phyloP scores from a whole-genome alignment of 306 rosid species.

The Corylus americana region DNA sequence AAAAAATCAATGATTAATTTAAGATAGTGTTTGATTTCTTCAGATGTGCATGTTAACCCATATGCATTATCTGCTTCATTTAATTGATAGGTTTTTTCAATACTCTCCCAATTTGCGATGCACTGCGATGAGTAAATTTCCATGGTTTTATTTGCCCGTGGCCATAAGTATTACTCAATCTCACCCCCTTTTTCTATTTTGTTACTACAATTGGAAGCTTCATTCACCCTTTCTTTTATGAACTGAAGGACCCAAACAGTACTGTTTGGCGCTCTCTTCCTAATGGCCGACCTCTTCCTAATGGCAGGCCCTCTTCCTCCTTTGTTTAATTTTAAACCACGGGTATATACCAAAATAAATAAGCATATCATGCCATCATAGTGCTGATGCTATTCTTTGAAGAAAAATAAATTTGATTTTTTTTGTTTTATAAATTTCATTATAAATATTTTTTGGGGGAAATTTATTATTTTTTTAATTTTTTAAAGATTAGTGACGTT shows the following conservation, averaged over 20 bases:
- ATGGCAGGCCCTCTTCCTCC: constrained; percentile 83
- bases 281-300: constrained; percentile 47
- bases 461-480: too few species aligned
- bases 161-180: not conserved
- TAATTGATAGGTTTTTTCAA: constrained; percentile 19
- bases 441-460: too few species aligned
- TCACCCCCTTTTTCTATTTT: constrained; percentile 1
- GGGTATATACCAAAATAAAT: constrained; percentile 46
- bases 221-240: constrained; percentile 97
- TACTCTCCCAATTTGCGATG: constrained; percentile 98
- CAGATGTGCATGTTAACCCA: not conserved
- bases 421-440: too few species aligned
- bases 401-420: not conserved
- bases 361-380: not conserved
- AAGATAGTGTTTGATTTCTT: not conserved
- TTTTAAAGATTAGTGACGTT: too few species aligned
- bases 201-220: constrained; percentile 85
- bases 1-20: not conserved
- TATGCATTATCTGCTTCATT: not conserved
- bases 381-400: not conserved
- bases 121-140: constrained; percentile 73
- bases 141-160: constrained; percentile 1
- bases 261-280: constrained; percentile 46
- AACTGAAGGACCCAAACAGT: constrained; percentile 85
- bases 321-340: constrained; percentile 81